Percentiles rank a stretch among this genome's conserved stretches.
These are phyloP conservation scores for Novakomyces olei DNA, from an alignment of 805 yeast species.

Conservation along the genomic window DNA sequence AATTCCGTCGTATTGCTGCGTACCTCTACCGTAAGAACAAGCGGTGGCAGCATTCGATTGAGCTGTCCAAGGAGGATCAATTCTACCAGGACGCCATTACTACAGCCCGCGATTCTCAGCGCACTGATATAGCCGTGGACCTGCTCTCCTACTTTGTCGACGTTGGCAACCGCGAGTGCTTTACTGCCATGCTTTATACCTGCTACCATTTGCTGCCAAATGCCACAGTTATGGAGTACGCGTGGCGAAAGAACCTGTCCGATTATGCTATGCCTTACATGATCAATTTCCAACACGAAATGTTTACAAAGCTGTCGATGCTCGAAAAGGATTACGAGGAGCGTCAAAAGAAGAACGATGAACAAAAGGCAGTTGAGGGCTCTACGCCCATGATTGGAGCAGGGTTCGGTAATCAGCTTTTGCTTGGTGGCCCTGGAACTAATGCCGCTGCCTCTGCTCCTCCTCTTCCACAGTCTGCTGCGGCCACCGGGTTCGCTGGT, in stretches of 20 bases:
- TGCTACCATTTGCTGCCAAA: conserved; percentile 60
- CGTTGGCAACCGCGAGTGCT: conserved; percentile 88
- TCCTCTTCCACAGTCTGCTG: too few species aligned
- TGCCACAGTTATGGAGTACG: conserved; percentile 68
- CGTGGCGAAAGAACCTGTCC: conserved; percentile 71
- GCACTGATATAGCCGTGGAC: conserved; percentile 68
- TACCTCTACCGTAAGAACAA: conserved; percentile 80
- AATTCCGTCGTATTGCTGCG: conserved; percentile 93
- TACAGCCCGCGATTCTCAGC: conserved; percentile 68
- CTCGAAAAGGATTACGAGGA: conserved; percentile 48
- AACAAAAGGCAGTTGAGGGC: conserved; percentile 24
- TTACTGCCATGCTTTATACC: conserved; percentile 68
- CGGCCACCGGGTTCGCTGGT: too few species aligned
- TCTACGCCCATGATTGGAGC: conserved; percentile 27
- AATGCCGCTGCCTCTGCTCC: too few species aligned
- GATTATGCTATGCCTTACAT: conserved; percentile 83
- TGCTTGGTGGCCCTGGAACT: conserved; percentile 48
- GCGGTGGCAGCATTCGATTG: conserved; percentile 76
- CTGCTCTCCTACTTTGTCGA: conserved; percentile 79
- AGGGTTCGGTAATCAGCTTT: conserved; percentile 39
- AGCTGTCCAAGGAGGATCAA: conserved; percentile 74
- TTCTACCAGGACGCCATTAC: conserved; percentile 86
- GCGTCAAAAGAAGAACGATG: conserved; percentile 37
- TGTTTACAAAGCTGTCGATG: conserved; percentile 39
- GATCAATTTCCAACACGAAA: conserved; percentile 66